Base-by-base conservation (phyloP, 495 filamentous ascomycete species). In the Tuber umbilicatum region DNA sequence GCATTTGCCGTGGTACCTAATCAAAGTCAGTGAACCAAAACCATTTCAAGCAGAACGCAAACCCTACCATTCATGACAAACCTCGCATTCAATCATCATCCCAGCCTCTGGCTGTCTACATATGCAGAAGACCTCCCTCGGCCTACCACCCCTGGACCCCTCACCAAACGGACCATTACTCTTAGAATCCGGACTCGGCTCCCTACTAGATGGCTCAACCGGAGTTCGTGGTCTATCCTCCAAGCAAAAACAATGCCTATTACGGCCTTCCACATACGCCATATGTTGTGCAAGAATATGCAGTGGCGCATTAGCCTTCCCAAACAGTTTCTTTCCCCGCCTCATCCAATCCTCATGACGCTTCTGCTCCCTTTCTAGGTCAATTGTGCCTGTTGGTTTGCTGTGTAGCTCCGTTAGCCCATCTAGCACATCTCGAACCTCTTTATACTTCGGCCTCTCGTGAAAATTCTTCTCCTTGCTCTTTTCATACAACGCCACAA, bases 291-390 rank as follows among this genome's bases (percentile, higher is more conserved):
- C 92, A 39, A 99, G 85, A 76, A 99, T 99, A 81, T 98, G 95
- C 41, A 99, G 84, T 17, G 95, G 95, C 5, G 95, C 95, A 83
- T 99, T 99, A 4, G 96, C 94, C 84, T 99, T 99, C 50, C 96
- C 96, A 79, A 99, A 99, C 0, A 99, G 85, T 84, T 98, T 98
- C 85, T 99, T 99, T 41, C 95, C 95, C 79, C 94, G 92, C 64
- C 95, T 86, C 95, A 99, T 99, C 95, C 95, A 99, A 82, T 99
- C 96, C 80, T 98, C 95, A 78, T 99, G 95, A 19, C 93, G 90
- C 82, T 94, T 97, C 83, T 97, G 92, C 82, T 97, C 93, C 78
- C 93, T 93, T 81, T 99, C 95, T 37, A 99, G 87, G 82, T 99
- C 95, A 68, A 96, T 86, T 0, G 94, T 96, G 6, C 95, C 95